These are phyloP conservation scores for Leccinum pallidistipes DNA, from an alignment of 1,284 basidiomycete species.

Conservation along the genomic window DNA sequence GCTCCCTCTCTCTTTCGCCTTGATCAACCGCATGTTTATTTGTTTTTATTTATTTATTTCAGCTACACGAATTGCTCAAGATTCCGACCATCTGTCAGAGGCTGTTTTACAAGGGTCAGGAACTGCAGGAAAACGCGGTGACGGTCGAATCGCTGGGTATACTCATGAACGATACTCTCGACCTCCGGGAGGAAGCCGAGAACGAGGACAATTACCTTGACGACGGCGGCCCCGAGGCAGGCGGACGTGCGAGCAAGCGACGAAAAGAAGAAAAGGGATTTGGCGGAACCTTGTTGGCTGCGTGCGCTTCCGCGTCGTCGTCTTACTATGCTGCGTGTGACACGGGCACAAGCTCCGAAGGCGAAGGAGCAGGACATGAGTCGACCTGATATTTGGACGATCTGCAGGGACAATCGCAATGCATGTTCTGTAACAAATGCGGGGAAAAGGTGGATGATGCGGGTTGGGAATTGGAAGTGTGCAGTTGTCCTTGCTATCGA, in stretches of 20 bases:
- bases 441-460: constrained; percentile 14
- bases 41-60: not conserved
- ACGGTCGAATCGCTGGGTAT: constrained; percentile 64
- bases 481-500: constrained; percentile 27
- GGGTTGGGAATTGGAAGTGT: constrained; percentile 7
- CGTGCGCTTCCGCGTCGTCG: constrained; percentile 14
- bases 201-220: constrained; percentile 46
- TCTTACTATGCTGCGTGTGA: constrained; percentile 23
- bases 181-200: constrained; percentile 63
- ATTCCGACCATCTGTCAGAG: constrained; percentile 76
- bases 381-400: constrained; percentile 31
- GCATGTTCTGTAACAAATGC: constrained; percentile 42
- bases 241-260: constrained; percentile 42
- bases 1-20: not conserved
- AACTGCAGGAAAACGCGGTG: constrained; percentile 62
- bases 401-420: constrained; percentile 36
- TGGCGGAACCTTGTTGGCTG: constrained; percentile 60
- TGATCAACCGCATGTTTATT: not conserved
- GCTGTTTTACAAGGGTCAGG: constrained; percentile 59
- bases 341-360: constrained; percentile 36
- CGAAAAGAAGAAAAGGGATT: constrained; percentile 70
- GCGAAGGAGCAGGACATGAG: constrained; percentile 31
- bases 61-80: constrained; percentile 59
- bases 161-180: constrained; percentile 61
- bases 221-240: not conserved